Base-by-base conservation (phyloP, 225 moss, liverwort and hornwort genomes). In the Sphagnum contortum region DNA sequence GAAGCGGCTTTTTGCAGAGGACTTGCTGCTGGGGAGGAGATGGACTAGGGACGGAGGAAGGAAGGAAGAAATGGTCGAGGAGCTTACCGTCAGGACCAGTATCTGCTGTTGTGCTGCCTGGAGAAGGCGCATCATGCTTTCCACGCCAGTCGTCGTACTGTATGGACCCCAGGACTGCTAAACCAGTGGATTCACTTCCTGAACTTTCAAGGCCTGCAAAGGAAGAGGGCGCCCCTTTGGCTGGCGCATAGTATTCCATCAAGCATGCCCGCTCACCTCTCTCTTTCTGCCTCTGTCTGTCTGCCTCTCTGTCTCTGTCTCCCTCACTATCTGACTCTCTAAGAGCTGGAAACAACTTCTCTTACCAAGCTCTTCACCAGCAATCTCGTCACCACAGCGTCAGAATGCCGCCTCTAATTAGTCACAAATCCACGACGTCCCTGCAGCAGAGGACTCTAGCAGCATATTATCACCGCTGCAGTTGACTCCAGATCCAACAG, bases 211-310 rank as follows among this genome's bases (percentile, higher is more conserved):
- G 94, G 72, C 86, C 89, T 74, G 88, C 86, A 83, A 88, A 98
- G 81, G 96, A 89, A 81, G 96, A 87, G 69, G 95, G 81, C 86
- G 87, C 87, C 81, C 92, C 96, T 85, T 98, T 93, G 90, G 74
- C 87, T 91, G 86, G 84, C 90, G 90, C 92, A 84, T 90, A 98
- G 89, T 90, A 98, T 90, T 98, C 96, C 96, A 98, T 98, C 92
- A 87, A 89, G 79, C 91, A 94, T 94, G 82, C 91, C 94, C 95
- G 87, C 92, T 80, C 69, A 80, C 73, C 66, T 70, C 56, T 47
- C 10, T 60, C 49, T 60, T 69, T 72, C 71, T 61, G 45, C 48
- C 70, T 59, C 64, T 29, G 44, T 44, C 58, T 59, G 58, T 59
- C 5, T 5, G 58, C 29, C 29, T 29, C 29, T 29, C 29, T 29